phyloP scores from a whole-genome alignment of 2,329 filamentous ascomycete genomes.

The Plenodomus biglobosus region DNA sequence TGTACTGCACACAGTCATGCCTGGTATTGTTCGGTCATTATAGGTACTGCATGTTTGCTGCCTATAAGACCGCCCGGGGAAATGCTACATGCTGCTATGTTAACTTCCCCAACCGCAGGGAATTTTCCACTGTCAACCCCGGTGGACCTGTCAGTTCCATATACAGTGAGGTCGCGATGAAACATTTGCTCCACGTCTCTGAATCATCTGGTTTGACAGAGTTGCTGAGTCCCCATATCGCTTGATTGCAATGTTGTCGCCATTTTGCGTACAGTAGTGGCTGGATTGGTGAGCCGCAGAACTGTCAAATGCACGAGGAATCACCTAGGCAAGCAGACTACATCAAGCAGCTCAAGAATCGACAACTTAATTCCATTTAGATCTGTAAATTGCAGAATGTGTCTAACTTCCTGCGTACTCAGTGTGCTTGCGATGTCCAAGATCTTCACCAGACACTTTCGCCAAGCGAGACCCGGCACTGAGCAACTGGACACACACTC shows the following conservation, averaged over 20 bases:
- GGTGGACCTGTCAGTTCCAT: too few species aligned
- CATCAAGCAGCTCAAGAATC: neutral
- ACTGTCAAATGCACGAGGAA: neutral
- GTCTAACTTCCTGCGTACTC: neutral
- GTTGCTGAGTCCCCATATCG: neutral
- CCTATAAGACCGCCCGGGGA: too few species aligned
- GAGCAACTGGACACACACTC: neutral
- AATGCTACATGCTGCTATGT: too few species aligned
- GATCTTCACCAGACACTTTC: neutral
- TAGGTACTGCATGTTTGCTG: too few species aligned
- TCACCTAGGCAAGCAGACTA: neutral
- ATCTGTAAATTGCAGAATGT: neutral
- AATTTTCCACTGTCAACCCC: too few species aligned
- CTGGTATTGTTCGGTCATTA: neutral
- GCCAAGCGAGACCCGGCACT: neutral
- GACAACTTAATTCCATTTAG: neutral
- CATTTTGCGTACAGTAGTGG: too few species aligned
- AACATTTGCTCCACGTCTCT: too few species aligned
- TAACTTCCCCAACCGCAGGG: too few species aligned
- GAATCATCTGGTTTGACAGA: too few species aligned
- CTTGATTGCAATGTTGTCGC: neutral
- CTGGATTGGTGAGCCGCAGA: neutral
- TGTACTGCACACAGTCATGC: neutral
- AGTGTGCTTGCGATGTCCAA: neutral
- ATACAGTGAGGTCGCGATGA: too few species aligned